These are phyloP conservation scores for Rehmannia glutinosa DNA, from an alignment of 257 asterid genomes.

Conservation along the genomic window DNA sequence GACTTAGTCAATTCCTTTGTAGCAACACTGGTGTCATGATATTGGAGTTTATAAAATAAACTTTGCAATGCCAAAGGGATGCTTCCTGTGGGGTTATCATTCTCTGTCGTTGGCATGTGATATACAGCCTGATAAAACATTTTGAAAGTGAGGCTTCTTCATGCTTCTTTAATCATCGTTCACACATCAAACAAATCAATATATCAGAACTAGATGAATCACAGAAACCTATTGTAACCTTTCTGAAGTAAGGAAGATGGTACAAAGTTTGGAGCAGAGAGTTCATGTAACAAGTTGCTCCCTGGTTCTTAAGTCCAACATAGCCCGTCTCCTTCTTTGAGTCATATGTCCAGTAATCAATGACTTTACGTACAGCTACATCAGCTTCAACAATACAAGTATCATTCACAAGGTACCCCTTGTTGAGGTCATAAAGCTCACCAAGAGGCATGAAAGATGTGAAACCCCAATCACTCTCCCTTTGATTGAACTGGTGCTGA, in stretches of 20 bases:
- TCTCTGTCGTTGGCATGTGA: slow-evolving; percentile 99
- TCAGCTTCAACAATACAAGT: slow-evolving; percentile 83
- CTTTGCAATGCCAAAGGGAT: slow-evolving; percentile 97
- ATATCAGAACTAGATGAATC: slow-evolving; percentile 15
- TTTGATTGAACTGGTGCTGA: slow-evolving; percentile 91
- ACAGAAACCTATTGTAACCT: slow-evolving; percentile 44
- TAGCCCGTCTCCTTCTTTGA: slow-evolving; percentile 96
- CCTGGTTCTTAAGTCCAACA: slow-evolving; percentile 99
- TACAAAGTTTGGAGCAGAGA: slow-evolving; percentile 93
- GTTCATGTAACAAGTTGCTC: slow-evolving; percentile 99
- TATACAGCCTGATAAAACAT: slow-evolving; percentile 77
- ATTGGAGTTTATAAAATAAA: slow-evolving; percentile 95
- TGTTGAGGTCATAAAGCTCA: slow-evolving; percentile 87
- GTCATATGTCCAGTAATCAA: slow-evolving; percentile 95
- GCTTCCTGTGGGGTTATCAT: slow-evolving; percentile 97
- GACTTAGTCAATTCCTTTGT: slow-evolving; percentile 97
- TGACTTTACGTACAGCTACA: slow-evolving; percentile 90
- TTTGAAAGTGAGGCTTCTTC: slow-evolving; percentile 24
- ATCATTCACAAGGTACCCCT: slow-evolving; percentile 87
- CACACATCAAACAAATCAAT: slow-evolving; percentile 2
- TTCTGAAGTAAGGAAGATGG: slow-evolving; percentile 94
- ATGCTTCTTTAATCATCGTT: slow-evolving; percentile 12
- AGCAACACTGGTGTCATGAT: slow-evolving; percentile 89
- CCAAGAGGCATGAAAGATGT: slow-evolving; percentile 94
- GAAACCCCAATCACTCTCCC: slow-evolving; percentile 99